Base-by-base conservation (phyloP, 805 yeast species). In the Saccharomycopsis sp. region DNA sequence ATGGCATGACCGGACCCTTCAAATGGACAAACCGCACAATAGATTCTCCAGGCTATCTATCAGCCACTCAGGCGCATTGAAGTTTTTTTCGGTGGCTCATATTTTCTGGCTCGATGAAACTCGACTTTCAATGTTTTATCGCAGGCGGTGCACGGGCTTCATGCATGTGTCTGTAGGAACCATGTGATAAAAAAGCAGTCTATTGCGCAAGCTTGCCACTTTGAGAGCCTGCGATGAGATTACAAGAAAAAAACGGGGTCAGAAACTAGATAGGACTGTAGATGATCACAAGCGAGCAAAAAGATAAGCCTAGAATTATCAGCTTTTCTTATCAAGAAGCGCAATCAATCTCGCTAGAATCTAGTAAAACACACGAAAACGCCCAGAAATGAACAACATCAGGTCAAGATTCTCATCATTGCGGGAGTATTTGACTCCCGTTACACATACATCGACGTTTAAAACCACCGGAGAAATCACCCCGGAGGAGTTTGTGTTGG, bases 381-480 rank as follows among this genome's bases (percentile, higher is more conserved):
- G n/a, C n/a, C n/a, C n/a, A n/a, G n/a, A 48, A 46, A 61, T 61
- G 61, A 61, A 56, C 37, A 55, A 61, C 74, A 74, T 89, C 40
- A 81, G 96, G 68, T 88, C 96, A 41, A 85, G 87, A 21, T 73
- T 91, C 61, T 85, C 94, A 58, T 85, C 91, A 7, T 79, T 91
- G 74, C 79, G 98, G 64, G 99, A 94, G 70, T 92, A 91, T 67
- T 75, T 94, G 57, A 92, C 99, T 1, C 99, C 99, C 1, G 84
- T 92, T 1, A 79, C 85, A 50, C 89, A 91, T 70, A 80, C 75
- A n/a, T 91, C 97, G 24, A 89, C 94, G 16, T 94, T 91, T 73
- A 77, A 83, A 57, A 73, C 78, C 53, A 88, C 97, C 0, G 99
- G 99, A 2, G 94, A 92, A 69, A 85, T 94, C 54, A 89, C 97